These are phyloP conservation scores for Rosa lucieae DNA, from an alignment of 306 rosid species.

Conservation along the genomic window DNA sequence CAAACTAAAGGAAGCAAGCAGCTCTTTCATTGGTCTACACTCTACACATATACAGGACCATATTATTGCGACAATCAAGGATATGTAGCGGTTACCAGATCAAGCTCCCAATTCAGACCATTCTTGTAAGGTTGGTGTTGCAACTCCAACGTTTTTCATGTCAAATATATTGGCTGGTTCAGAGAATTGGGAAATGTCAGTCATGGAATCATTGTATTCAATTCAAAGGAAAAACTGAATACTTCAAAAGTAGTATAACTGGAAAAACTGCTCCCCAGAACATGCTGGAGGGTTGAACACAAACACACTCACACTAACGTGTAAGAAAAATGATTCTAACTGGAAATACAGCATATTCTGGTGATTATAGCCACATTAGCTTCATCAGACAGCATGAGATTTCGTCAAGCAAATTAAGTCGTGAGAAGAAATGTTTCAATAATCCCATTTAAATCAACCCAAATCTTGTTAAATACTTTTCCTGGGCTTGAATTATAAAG, in stretches of 20 bases:
- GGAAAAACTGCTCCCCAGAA: background rate
- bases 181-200: conserved; percentile 12
- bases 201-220: background rate
- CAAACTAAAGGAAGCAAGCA: background rate
- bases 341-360: background rate
- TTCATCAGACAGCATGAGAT: background rate
- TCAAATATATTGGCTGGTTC: conserved; percentile 74
- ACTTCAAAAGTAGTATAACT: no score
- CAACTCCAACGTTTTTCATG: conserved; percentile 83
- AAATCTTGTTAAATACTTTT: background rate
- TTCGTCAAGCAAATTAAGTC: background rate
- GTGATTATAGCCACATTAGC: background rate
- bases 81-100: conserved; percentile 13
- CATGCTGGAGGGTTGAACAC: background rate
- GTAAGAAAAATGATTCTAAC: background rate
- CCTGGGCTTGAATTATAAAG: background rate
- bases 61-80: background rate
- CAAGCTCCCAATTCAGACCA: conserved; percentile 55
- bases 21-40: background rate
- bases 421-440: background rate
- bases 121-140: conserved; percentile 52
- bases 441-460: no score
- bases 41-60: background rate
- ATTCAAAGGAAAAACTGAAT: background rate
- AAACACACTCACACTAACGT: background rate